These are phyloP conservation scores for Starmera caribaea DNA, from an alignment of 805 yeast species.

Conservation along the genomic window DNA sequence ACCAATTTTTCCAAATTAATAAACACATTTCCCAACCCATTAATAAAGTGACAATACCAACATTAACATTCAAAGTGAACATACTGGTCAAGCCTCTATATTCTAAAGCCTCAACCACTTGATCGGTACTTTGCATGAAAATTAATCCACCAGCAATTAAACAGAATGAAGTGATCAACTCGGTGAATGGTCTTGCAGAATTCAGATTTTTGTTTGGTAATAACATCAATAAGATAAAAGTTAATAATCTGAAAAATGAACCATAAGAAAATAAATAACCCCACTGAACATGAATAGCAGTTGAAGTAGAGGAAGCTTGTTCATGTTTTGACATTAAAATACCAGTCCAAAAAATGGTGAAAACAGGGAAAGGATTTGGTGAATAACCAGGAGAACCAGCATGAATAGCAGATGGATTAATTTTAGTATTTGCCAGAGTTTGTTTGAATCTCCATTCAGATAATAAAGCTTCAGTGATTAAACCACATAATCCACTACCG, in stretches of 20 bases:
- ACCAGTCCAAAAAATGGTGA: slow-evolving; percentile 96
- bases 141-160: slow-evolving; percentile 82
- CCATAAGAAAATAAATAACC: slow-evolving; percentile 79
- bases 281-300: slow-evolving; percentile 86
- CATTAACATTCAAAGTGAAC: slow-evolving; percentile 84
- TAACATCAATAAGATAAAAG: slow-evolving; percentile 48
- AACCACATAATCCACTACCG: slow-evolving; percentile 90
- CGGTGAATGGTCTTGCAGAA: slow-evolving; percentile 79
- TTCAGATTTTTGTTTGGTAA: slow-evolving; percentile 25
- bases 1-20: slow-evolving; percentile 50
- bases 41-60: slow-evolving; percentile 66
- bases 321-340: slow-evolving; percentile 89
- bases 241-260: slow-evolving; percentile 61
- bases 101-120: slow-evolving; percentile 71
- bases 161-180: slow-evolving; percentile 68
- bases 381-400: slow-evolving; percentile 65
- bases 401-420: slow-evolving; percentile 18
- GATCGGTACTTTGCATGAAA: slow-evolving; percentile 88
- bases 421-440: slow-evolving; percentile 22
- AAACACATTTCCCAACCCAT: slow-evolving; percentile 86
- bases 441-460: slow-evolving; percentile 47
- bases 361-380: slow-evolving; percentile 90
- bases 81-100: slow-evolving; percentile 76
- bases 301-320: slow-evolving; percentile 72
- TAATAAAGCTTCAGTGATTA: slow-evolving; percentile 64